These are phyloP conservation scores for Fusarium tricinctum DNA, from an alignment of 2,329 filamentous ascomycete species.

Conservation along the genomic window DNA sequence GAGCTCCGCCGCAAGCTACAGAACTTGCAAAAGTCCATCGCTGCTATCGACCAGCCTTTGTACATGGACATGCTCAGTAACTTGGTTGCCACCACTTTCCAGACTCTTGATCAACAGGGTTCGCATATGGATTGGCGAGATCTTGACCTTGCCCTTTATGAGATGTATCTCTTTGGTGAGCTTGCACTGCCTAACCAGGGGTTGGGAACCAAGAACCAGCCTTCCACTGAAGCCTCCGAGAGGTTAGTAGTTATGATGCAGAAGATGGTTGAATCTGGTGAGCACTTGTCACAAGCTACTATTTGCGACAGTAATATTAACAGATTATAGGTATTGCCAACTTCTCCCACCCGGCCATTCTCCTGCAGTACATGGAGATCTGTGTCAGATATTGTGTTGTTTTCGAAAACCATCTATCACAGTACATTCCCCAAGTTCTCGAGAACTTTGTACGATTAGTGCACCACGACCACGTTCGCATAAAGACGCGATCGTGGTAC, in stretches of 20 bases:
- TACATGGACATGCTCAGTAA: slow-evolving; percentile 91
- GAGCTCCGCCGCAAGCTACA: slow-evolving; percentile 92
- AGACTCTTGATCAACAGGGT: slow-evolving; percentile 80
- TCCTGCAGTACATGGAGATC: slow-evolving; percentile 98
- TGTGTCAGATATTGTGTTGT: slow-evolving; percentile 94
- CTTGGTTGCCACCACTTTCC: slow-evolving; percentile 89
- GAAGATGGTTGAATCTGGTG: slow-evolving; percentile 94
- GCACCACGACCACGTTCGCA: slow-evolving; percentile 87
- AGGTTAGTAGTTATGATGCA: slow-evolving; percentile 92
- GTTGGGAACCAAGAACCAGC: slow-evolving; percentile 86
- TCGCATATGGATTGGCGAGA: slow-evolving; percentile 92
- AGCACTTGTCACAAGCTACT: slow-evolving; percentile 50
- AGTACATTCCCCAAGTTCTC: slow-evolving; percentile 86
- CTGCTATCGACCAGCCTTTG: slow-evolving; percentile 86
- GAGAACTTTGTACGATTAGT: slow-evolving; percentile 93
- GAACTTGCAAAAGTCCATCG: slow-evolving; percentile 91
- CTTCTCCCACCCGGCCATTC: slow-evolving; percentile 90
- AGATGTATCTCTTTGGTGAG: slow-evolving; percentile 97
- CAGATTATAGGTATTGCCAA: slow-evolving; percentile 77
- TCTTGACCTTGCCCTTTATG: slow-evolving; percentile 90
- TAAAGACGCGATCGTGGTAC: slow-evolving; percentile 95
- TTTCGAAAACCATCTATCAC: slow-evolving; percentile 82
- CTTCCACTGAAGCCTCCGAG: slow-evolving; percentile 83
- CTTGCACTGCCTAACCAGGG: slow-evolving; percentile 90
- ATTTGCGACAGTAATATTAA: slow-evolving; percentile 26